Evolutionary conservation across 441 rosid species (phyloP).

Genomic region (Lepidium campestre): DNA sequence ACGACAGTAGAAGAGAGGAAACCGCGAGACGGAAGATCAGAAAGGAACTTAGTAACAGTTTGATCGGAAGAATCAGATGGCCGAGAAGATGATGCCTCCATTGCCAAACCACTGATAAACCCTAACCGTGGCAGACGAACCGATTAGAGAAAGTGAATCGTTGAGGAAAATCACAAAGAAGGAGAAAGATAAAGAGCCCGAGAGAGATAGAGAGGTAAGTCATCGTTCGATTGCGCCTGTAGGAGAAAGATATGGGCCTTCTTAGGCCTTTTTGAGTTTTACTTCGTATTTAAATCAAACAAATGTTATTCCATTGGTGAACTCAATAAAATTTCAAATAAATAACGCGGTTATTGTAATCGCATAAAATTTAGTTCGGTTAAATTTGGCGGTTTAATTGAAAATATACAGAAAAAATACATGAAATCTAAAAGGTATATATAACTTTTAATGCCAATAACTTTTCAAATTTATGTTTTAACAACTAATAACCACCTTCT

Average conservation of each 20-base stretch:
- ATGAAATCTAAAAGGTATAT: too few species aligned
- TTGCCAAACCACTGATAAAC: conserved; percentile 33
- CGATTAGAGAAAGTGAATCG: background rate
- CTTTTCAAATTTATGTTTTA: too few species aligned
- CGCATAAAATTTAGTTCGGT: too few species aligned
- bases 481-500: too few species aligned
- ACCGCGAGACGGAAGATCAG: conserved; percentile 85
- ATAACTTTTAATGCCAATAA: too few species aligned
- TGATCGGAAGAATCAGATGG: conserved; percentile 34
- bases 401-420: too few species aligned
- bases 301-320: too few species aligned
- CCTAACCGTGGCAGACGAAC: conserved; percentile 27
- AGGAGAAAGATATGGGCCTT: conserved; percentile 4
- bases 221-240: background rate
- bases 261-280: background rate
- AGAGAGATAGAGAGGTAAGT: background rate
- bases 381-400: too few species aligned
- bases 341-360: too few species aligned
- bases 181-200: background rate
- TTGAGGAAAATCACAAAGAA: background rate
- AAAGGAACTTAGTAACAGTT: conserved; percentile 49
- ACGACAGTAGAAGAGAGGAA: conserved; percentile 64
- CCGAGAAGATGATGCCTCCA: conserved; percentile 54
- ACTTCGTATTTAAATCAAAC: background rate
- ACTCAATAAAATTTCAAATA: too few species aligned